Conservation (phyloP, 768 basidiomycete species). For the Auriscalpium orientale region DNA sequence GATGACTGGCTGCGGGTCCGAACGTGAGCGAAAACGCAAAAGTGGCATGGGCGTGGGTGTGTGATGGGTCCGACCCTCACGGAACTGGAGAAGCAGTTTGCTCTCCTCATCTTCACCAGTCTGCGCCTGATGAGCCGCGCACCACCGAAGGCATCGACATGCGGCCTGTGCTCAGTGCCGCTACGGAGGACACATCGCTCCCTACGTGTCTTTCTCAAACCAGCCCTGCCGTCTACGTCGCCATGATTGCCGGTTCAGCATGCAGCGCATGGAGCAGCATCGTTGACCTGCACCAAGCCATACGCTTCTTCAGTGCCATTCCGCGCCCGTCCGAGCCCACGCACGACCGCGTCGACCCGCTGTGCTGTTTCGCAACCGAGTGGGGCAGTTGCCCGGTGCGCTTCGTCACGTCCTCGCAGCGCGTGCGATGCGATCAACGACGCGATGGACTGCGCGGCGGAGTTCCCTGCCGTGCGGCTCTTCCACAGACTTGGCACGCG, state of each 20-base stretch:
- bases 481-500: constrained; percentile 9
- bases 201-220: background rate
- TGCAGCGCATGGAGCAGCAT: constrained; percentile 1
- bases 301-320: constrained; percentile 3
- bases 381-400: constrained; percentile 10
- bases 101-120: too few species aligned
- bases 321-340: constrained; percentile 1
- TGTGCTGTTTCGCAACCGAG: constrained; percentile 9
- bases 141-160: constrained; percentile 2
- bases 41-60: constrained; percentile 95
- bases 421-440: constrained; percentile 10
- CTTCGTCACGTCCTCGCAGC: constrained; percentile 4
- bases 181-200: background rate
- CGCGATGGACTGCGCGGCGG: background rate
- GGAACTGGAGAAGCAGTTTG: constrained; percentile 90
- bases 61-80: constrained; percentile 90
- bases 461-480: constrained; percentile 3
- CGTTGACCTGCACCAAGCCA: background rate
- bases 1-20: constrained; percentile 90
- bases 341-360: constrained; percentile 6
- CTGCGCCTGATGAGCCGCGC: background rate
- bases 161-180: background rate
- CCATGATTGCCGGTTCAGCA: background rate
- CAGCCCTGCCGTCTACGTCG: background rate
- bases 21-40: constrained; percentile 88